These are phyloP conservation scores for Saccharomyces eubayanus DNA, from an alignment of 805 yeast genomes.

Conservation along the genomic window DNA sequence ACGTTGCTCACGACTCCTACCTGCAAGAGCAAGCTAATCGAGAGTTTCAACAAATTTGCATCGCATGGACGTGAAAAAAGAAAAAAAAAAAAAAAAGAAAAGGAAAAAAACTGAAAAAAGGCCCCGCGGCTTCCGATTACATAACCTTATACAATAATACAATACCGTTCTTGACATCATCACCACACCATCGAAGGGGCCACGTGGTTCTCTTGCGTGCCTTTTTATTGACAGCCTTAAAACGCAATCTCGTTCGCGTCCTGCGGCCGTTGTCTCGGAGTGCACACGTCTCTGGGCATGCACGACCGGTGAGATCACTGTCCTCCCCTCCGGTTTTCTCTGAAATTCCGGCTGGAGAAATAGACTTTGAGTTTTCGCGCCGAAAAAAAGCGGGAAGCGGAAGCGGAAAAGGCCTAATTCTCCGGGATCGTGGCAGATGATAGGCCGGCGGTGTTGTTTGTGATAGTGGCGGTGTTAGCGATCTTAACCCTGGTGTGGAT, in stretches of 20 bases:
- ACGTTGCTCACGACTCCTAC: not conserved
- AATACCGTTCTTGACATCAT: not conserved
- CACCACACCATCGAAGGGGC: not conserved
- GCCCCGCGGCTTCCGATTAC: not conserved
- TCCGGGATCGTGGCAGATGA: not conserved
- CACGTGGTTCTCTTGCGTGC: not conserved
- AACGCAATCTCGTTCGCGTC: not conserved
- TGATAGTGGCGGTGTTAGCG: not conserved
- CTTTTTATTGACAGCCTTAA: not conserved
- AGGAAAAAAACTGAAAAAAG: not conserved
- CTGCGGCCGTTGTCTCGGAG: not conserved
- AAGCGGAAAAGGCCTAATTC: not conserved
- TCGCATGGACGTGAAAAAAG: not conserved
- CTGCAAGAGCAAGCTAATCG: not conserved
- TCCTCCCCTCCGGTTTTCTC: not conserved
- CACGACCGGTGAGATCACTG: not conserved
- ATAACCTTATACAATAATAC: not conserved
- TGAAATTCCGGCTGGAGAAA: not conserved
- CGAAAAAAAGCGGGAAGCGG: not conserved
- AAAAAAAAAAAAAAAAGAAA: not conserved
- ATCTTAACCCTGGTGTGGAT: conserved; percentile 47
- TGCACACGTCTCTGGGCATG: not conserved
- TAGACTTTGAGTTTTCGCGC: not conserved
- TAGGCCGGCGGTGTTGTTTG: not conserved
- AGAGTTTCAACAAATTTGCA: not conserved